Base-by-base conservation (phyloP, 768 basidiomycete species). In the Megacollybia marginata region DNA sequence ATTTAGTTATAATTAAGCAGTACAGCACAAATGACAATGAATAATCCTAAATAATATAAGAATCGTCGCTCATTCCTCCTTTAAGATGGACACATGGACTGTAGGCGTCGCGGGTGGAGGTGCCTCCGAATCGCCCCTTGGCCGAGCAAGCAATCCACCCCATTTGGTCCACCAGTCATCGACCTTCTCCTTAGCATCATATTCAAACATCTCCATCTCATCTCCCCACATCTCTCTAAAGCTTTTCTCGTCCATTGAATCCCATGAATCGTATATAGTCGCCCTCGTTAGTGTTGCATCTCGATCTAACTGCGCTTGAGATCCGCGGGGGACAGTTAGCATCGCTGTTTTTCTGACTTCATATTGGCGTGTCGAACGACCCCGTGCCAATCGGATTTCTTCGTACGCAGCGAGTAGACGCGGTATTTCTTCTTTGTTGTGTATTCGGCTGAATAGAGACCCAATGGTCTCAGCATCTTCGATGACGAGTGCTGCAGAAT, bases 81-180 rank as follows among this genome's bases (percentile, higher is more conserved):
- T 28, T 28, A 6, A 28, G 23, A 28, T 28, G 23, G 23, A 28
- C 23, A 28, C 23, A 28, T 28, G 23, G 23, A 28, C 23, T 2
- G 23, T 28, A 28, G 23, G 23, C 23, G 23, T 28, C 23, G 23
- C 23, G 23, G 23, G 23, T 28, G 23, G 23, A 3, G 23, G 23
- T 28, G 6, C 23, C 23, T 28, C 23, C 23, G 23, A 28, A 28
- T 28, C 23, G 23, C 23, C 23, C 23, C 23, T 28, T 28, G 23
- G 23, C 8, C 59, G 55, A 42, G 60, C 58, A 34, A 71, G 58
- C 10, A 66, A 51, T 16, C 60, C 54, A 2, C 69, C 71, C 66
- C 69, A 74, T 54, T 73, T 76, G 10, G 74, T 69, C 80, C 80
- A 84, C 79, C 80, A 83, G 56, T 82, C 78, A 34, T 80, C 80